Evolutionary conservation across 306 rosid genomes (phyloP), one percentile per base, ranked within the genome.

Genomic region (Begonia peltatifolia): DNA sequence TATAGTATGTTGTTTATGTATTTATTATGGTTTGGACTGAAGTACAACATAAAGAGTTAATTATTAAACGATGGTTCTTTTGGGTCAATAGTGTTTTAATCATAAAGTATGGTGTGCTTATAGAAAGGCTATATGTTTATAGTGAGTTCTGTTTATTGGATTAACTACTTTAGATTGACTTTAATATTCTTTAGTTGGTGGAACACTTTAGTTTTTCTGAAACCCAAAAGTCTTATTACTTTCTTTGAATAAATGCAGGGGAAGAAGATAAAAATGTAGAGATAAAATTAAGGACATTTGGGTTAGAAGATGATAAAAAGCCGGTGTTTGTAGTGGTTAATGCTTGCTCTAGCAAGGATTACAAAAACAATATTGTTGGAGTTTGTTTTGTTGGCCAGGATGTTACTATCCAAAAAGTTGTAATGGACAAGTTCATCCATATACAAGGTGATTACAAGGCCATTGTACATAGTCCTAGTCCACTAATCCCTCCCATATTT

Each of bases 361-460:
- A 77, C 64, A 68, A 82, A 38, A 76, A 77, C 70, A 79, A 73
- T 64, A 79, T 92, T 41, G 94, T 92, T 46, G 99, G 99, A 67
- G 94, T 81, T 65, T 92, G 99, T 84, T 92, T 92, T 77, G 93
- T 92, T 61, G 99, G 99, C 69, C 99, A 92, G 70, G 99, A 92
- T 60, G 81, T 92, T 60, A 92, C 99, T 46, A 76, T 76, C 70
- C 99, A 92, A 56, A 92, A 83, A 72, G 68, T 87, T 67, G 90
- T 92, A 41, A 92, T 87, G 99, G 99, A 92, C 84, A 87, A 92
- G 61, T 92, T 87, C 68, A 72, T 92, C 46, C 66, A 84, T 83
- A 86, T 92, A 69, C 99, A 92, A 75, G 86, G 99, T 41, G 99
- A 92, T 66, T 86, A 92, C 69, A 86, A 83, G 79, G 95, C 96